Percentiles rank a stretch among this genome's conserved stretches.
phyloP scores from a whole-genome alignment of 139 green algal species.

The Closterium sp. region DNA sequence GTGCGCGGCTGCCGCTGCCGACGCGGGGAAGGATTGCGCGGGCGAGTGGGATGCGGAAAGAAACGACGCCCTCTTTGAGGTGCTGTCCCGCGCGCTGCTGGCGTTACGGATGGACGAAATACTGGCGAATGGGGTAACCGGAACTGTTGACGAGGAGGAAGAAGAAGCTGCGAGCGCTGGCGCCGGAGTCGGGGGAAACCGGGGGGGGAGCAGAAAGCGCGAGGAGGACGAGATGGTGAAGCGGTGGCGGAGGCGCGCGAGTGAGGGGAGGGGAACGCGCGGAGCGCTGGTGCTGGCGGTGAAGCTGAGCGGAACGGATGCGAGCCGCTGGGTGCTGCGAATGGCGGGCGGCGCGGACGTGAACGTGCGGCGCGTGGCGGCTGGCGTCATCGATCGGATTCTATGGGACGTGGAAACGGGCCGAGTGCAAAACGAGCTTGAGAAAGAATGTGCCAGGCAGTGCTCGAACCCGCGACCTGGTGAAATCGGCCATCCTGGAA shows the following conservation, averaged over 20 bases:
- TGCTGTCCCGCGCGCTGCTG: neutral
- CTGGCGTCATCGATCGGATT: neutral
- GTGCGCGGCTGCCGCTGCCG: neutral
- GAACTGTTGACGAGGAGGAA: neutral
- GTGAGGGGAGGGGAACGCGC: neutral
- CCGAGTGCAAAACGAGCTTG: neutral
- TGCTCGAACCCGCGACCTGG: neutral
- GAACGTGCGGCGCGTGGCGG: neutral
- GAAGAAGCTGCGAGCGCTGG: neutral
- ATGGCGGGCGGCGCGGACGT: neutral
- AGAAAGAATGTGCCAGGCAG: neutral
- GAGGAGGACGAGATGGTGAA: neutral
- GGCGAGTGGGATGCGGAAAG: neutral
- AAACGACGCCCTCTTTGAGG: neutral
- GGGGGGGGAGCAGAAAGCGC: neutral
- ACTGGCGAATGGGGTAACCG: neutral
- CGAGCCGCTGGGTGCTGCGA: neutral
- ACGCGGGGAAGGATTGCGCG: neutral
- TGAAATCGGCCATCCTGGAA: neutral
- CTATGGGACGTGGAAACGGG: neutral
- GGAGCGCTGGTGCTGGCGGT: neutral
- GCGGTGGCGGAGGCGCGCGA: neutral
- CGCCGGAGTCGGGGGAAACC: too few species aligned
- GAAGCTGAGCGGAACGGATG: neutral
- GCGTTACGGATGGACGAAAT: neutral